phyloP scores from a whole-genome alignment of 129 eudicot species.

The Artemisia argyi region DNA sequence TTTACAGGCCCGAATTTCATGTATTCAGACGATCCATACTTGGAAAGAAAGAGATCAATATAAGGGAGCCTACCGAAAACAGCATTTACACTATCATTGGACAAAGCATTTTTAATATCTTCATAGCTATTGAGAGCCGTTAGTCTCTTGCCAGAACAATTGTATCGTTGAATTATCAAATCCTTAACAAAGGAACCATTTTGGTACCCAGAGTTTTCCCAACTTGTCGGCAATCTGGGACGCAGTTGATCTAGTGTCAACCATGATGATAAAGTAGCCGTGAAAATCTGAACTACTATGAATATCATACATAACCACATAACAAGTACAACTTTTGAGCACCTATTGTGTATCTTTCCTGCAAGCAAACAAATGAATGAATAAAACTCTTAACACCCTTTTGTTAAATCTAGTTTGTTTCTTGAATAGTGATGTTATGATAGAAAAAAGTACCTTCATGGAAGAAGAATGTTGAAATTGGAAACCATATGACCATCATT shows the following conservation, averaged over 20 bases:
- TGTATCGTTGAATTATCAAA: slow-evolving; percentile 7
- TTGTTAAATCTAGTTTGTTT: neutral
- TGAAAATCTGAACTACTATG: slow-evolving; percentile 26
- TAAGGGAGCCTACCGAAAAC: slow-evolving; percentile 15
- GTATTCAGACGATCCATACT: slow-evolving; percentile 21
- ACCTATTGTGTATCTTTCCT: slow-evolving; percentile 29
- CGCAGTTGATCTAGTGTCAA: slow-evolving; percentile 27
- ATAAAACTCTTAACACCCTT: neutral
- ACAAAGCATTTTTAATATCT: slow-evolving; percentile 19
- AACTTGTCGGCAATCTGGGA: slow-evolving; percentile 23
- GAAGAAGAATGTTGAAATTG: slow-evolving; percentile 27
- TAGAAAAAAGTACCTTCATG: slow-evolving; percentile 21
- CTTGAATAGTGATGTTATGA: neutral
- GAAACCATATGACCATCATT: slow-evolving; percentile 28
- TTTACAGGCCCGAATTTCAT: slow-evolving; percentile 24
- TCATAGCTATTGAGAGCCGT: slow-evolving; percentile 7
- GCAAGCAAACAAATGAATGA: neutral
- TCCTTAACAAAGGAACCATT: slow-evolving; percentile 11
- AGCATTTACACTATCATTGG: slow-evolving; percentile 10
- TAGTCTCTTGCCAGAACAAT: slow-evolving; percentile 4
- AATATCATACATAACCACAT: slow-evolving; percentile 29
- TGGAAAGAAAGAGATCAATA: slow-evolving; percentile 21
- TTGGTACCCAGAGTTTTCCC: slow-evolving; percentile 17
- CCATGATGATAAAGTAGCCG: slow-evolving; percentile 32
- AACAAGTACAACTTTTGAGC: slow-evolving; percentile 25